Evolutionary conservation across 768 basidiomycete species (phyloP), one percentile per base, ranked within the genome.

Genomic region (Auriscalpium orientale): DNA sequence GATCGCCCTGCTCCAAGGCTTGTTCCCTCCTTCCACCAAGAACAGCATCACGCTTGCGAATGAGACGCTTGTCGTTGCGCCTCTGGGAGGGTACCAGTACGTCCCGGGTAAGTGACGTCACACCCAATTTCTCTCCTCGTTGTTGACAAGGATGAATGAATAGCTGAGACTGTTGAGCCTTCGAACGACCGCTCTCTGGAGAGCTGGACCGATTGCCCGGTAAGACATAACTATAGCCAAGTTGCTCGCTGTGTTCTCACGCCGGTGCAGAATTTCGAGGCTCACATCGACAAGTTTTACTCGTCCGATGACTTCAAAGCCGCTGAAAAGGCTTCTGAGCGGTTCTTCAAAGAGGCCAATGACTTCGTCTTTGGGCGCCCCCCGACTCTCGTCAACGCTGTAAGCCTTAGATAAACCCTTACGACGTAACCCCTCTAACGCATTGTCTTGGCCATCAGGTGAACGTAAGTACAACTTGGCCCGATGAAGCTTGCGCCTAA

Each of bases 141-240:
- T 40, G 35, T 37, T 56, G 28, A 64, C 53, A 50, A 47, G 8
- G 18, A 16, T n/a, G n/a, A n/a, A n/a, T n/a, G n/a, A 49, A 20
- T 54, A 83, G 88, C 91, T 34, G 86, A 91, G 74, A 90, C 89
- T n/a, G 85, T 93, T 49, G 89, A 91, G 68, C 87, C 90, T 33
- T 79, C 78, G 53, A 89, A 91, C 61, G 87, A 91, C 67, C 83
- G 87, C 64, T 87, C 87, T 21, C 75, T 93, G 58, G 89, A 94
- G 72, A 85, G 85, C 61, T 93, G 87, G 88, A 83, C 80, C 8
- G 69, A 74, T 58, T 85, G 83, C 64, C 78, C 79, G 1, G 80
- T 82, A 67, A 22, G 73, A 65, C 40, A 34, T 46, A 21, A 4
- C 12, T 49, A 54, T 20, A 51, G n/a, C n/a, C 33, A n/a, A n/a